phyloP scores from a whole-genome alignment of 768 basidiomycete genomes.

The Boletus reticulatus region DNA sequence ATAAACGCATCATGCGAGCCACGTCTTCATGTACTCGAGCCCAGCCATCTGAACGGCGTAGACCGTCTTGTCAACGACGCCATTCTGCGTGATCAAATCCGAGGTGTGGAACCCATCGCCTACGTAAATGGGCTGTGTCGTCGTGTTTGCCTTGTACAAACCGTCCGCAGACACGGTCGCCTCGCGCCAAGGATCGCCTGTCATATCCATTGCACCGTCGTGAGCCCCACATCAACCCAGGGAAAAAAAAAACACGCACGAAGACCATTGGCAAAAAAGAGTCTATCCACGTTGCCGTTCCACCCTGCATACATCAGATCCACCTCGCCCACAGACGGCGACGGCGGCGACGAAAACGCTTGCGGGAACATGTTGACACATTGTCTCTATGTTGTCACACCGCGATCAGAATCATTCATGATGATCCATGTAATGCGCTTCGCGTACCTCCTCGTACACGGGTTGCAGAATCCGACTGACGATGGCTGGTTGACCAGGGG shows the following conservation, averaged over 20 bases:
- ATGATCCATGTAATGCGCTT: too few relatives aligned
- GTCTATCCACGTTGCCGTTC: slow-evolving; percentile 51
- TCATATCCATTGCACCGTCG: neutral
- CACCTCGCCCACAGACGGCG: slow-evolving; percentile 41
- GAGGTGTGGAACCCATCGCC: slow-evolving; percentile 69
- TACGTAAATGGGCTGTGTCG: slow-evolving; percentile 53
- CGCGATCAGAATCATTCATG: neutral
- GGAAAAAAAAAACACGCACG: slow-evolving; percentile 39
- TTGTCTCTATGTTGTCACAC: slow-evolving; percentile 47
- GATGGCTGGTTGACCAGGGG: slow-evolving; percentile 32
- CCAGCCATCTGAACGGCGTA: slow-evolving; percentile 51
- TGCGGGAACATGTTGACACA: slow-evolving; percentile 66
- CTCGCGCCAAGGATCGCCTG: slow-evolving; percentile 74
- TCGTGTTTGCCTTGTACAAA: slow-evolving; percentile 44
- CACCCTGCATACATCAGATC: slow-evolving; percentile 59
- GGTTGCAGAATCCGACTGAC: slow-evolving; percentile 35
- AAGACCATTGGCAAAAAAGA: slow-evolving; percentile 70
- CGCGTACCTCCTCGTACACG: slow-evolving; percentile 25
- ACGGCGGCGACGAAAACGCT: slow-evolving; percentile 48
- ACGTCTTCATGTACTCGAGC: slow-evolving; percentile 50
- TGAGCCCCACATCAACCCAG: too few relatives aligned
- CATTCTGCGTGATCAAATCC: slow-evolving; percentile 46
- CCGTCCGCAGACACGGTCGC: slow-evolving; percentile 62
- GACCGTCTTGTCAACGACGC: slow-evolving; percentile 48
- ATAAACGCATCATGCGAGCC: slow-evolving; percentile 30